Evolutionary conservation across 1,139 yeast species (phyloP).

Genomic region (Eremothecium cymbalariae): DNA sequence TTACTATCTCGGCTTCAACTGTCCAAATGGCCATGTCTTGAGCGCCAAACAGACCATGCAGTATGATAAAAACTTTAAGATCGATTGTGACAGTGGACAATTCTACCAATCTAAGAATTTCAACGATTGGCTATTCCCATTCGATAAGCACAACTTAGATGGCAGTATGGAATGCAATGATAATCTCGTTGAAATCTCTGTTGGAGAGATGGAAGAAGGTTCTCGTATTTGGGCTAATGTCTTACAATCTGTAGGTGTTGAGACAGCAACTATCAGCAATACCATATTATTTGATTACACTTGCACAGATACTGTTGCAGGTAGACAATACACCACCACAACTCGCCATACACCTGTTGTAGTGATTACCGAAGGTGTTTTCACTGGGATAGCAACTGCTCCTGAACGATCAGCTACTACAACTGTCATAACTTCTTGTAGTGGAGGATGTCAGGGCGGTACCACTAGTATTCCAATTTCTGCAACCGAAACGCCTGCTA

Average conservation of each 20-base stretch:
- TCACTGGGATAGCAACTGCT: constrained; percentile 15
- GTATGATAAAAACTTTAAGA: constrained; percentile 21
- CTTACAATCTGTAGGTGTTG: constrained; percentile 20
- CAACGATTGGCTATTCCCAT: constrained; percentile 32
- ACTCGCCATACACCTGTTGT: constrained; percentile 21
- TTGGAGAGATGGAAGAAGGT: constrained; percentile 18
- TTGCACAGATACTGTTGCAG: constrained; percentile 23
- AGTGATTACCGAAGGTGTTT: constrained; percentile 15
- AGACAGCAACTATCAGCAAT: constrained; percentile 20
- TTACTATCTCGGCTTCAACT: constrained; percentile 30
- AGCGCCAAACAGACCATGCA: constrained; percentile 26
- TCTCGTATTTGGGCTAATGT: constrained; percentile 26
- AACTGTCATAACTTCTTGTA: constrained; percentile 9
- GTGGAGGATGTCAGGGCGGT: neutral
- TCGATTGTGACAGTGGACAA: constrained; percentile 29
- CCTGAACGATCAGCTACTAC: constrained; percentile 10
- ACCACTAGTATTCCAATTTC: neutral
- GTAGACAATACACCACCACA: constrained; percentile 20
- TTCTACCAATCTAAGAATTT: constrained; percentile 23
- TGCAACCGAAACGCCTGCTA: neutral
- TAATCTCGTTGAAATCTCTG: constrained; percentile 16
- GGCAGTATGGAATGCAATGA: constrained; percentile 21
- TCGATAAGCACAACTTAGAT: constrained; percentile 13
- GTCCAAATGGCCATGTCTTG: constrained; percentile 26
- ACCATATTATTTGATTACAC: constrained; percentile 19